Conservation (phyloP, 225 moss, liverwort and hornwort genomes). For the Lunularia cruciata region DNA sequence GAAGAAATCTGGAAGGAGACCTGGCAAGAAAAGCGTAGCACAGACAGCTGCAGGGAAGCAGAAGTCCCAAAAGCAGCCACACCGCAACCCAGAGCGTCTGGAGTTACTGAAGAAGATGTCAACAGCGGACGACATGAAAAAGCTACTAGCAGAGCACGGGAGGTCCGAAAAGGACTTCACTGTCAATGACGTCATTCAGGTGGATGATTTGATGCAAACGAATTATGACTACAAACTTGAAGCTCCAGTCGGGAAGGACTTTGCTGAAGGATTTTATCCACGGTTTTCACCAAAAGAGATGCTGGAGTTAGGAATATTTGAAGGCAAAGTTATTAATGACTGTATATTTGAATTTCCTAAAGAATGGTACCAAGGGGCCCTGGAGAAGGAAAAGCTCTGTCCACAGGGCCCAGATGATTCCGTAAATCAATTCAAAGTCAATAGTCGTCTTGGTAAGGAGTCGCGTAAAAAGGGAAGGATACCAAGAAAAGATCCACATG, state of each 20-base stretch:
- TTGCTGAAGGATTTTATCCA: conserved; percentile 31
- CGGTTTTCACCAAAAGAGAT: conserved; percentile 27
- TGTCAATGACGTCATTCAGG: conserved; percentile 27
- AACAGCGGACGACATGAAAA: conserved; percentile 27
- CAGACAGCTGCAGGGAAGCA: conserved; percentile 3
- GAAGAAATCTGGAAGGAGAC: background rate
- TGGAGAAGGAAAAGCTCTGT: conserved; percentile 26
- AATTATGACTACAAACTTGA: conserved; percentile 28
- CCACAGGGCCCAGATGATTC: conserved; percentile 26
- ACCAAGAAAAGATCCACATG: conserved; percentile 27
- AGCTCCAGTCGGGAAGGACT: conserved; percentile 23
- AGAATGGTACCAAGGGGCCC: conserved; percentile 30
- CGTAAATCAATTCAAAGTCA: conserved; percentile 26
- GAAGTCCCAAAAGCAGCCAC: conserved; percentile 9
- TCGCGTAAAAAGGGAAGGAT: conserved; percentile 29
- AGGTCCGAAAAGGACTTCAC: conserved; percentile 22
- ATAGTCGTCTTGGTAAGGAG: conserved; percentile 28
- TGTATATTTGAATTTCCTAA: conserved; percentile 30
- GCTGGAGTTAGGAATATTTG: conserved; percentile 27
- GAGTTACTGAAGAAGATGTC: conserved; percentile 30
- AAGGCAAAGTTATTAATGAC: conserved; percentile 31
- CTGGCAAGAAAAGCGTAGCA: conserved; percentile 10
- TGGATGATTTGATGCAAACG: conserved; percentile 33
- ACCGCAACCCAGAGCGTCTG: conserved; percentile 12
- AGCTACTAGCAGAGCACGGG: conserved; percentile 25